Evolutionary conservation across 768 basidiomycete species (phyloP).

Genomic region (Boletus barrowsii): DNA sequence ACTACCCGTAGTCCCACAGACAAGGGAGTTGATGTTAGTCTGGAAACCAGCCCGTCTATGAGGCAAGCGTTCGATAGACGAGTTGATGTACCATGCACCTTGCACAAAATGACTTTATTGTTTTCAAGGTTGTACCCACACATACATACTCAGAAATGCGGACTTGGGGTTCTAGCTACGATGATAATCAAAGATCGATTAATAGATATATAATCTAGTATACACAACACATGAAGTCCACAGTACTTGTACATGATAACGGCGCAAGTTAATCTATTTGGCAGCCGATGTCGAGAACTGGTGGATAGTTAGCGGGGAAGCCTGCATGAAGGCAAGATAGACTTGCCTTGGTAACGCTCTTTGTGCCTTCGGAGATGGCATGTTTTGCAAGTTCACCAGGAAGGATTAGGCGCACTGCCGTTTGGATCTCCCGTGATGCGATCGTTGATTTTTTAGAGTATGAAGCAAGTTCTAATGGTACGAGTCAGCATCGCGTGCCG

Average conservation of each 20-base stretch:
- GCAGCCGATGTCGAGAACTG: constrained; percentile 46
- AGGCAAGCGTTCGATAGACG: no score
- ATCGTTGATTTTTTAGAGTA: constrained; percentile 99
- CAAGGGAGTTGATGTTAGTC: no score
- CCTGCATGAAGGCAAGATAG: neutral
- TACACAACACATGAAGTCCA: constrained; percentile 25
- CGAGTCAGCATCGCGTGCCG: neutral
- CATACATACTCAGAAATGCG: no score
- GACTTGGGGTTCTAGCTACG: no score
- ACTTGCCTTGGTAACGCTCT: constrained; percentile 61
- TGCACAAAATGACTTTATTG: no score
- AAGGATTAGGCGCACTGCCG: constrained; percentile 90
- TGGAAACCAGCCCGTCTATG: no score
- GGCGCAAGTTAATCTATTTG: constrained; percentile 30
- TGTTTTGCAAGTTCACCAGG: constrained; percentile 98
- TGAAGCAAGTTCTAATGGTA: constrained; percentile 74
- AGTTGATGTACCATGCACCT: no score
- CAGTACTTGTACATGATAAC: constrained; percentile 11
- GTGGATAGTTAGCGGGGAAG: neutral
- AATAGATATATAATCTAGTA: constrained; percentile 31
- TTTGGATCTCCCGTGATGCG: constrained; percentile 98
- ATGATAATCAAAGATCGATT: constrained; percentile 17
- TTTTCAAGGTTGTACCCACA: no score
- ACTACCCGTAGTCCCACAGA: no score
- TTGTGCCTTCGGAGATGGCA: constrained; percentile 93